Evolutionary conservation across 495 filamentous ascomycete genomes (phyloP).

Genomic region (Hypomontagnella monticulosa): DNA sequence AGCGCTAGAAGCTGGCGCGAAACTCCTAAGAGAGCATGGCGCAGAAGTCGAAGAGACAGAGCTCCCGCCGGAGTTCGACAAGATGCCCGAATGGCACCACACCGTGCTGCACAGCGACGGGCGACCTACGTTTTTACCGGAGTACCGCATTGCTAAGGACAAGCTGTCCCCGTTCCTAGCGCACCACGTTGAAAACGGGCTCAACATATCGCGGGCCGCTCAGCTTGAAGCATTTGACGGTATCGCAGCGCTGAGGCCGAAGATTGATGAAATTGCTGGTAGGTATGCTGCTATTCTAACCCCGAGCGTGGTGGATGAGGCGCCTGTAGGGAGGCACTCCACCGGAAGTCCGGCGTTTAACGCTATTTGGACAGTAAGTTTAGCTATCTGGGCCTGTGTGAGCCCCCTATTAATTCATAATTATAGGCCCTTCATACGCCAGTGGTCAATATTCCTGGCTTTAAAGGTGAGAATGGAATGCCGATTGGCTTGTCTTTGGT

Average conservation of each 20-base stretch:
- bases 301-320: conserved; percentile 60
- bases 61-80: conserved; percentile 56
- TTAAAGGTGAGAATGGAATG: conserved; percentile 58
- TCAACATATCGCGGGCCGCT: conserved; percentile 48
- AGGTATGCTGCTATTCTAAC: conserved; percentile 60
- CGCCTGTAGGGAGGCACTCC: conserved; percentile 53
- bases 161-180: conserved; percentile 50
- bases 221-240: conserved; percentile 57
- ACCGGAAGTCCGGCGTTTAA: conserved; percentile 59
- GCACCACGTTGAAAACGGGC: conserved; percentile 56
- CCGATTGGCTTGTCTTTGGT: conserved; percentile 61
- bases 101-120: conserved; percentile 54
- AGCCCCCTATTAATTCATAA: not conserved
- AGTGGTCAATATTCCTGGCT: conserved; percentile 60
- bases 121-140: conserved; percentile 54
- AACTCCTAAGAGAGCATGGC: conserved; percentile 52
- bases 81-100: conserved; percentile 53
- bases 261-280: conserved; percentile 55
- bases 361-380: conserved; percentile 46
- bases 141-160: conserved; percentile 55
- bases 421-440: conserved; percentile 57
- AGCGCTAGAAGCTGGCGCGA: conserved; percentile 54
- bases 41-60: conserved; percentile 59
- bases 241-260: conserved; percentile 56
- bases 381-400: not conserved